phyloP scores from a whole-genome alignment of 1,284 basidiomycete species.

The Fomes fomentarius region DNA sequence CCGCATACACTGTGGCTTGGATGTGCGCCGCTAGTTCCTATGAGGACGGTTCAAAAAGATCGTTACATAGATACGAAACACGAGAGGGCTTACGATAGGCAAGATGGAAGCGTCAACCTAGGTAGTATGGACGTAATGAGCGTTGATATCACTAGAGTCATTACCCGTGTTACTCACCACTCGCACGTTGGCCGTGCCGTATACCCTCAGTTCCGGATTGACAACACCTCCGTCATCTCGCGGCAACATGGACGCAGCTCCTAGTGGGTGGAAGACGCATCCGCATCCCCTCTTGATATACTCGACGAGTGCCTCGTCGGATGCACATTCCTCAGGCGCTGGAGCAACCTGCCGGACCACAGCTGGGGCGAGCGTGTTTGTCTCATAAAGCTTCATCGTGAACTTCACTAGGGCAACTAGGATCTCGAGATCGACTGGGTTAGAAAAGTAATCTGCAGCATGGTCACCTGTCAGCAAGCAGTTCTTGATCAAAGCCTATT shows the following conservation, averaged over 20 bases:
- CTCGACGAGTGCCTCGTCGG: slow-evolving; percentile 21
- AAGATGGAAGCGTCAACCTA: slow-evolving; percentile 19
- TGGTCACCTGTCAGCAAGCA: too few species aligned
- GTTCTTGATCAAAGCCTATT: too few species aligned
- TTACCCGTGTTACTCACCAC: slow-evolving; percentile 10
- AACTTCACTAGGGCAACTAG: slow-evolving; percentile 17
- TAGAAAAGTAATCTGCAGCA: slow-evolving; percentile 13
- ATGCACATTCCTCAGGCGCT: slow-evolving; percentile 1
- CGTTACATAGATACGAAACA: background rate
- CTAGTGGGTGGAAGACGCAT: slow-evolving; percentile 19
- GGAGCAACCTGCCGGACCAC: slow-evolving; percentile 7
- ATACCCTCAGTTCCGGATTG: slow-evolving; percentile 37
- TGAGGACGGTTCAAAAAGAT: background rate
- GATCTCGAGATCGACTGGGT: slow-evolving; percentile 23
- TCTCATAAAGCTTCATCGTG: slow-evolving; percentile 15
- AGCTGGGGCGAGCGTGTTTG: slow-evolving; percentile 9
- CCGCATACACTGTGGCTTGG: slow-evolving; percentile 6
- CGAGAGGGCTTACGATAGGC: slow-evolving; percentile 7
- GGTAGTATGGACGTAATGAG: background rate
- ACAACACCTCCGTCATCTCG: slow-evolving; percentile 36
- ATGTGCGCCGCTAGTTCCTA: slow-evolving; percentile 11
- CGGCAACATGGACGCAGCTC: slow-evolving; percentile 46
- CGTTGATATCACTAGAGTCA: background rate
- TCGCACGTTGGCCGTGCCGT: slow-evolving; percentile 41
- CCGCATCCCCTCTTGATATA: slow-evolving; percentile 19